A percentile compares a stretch with the other conserved stretches of the same genome.
These are phyloP conservation scores for Lepidium sativum DNA, from an alignment of 345 rosid species.

Conservation along the genomic window DNA sequence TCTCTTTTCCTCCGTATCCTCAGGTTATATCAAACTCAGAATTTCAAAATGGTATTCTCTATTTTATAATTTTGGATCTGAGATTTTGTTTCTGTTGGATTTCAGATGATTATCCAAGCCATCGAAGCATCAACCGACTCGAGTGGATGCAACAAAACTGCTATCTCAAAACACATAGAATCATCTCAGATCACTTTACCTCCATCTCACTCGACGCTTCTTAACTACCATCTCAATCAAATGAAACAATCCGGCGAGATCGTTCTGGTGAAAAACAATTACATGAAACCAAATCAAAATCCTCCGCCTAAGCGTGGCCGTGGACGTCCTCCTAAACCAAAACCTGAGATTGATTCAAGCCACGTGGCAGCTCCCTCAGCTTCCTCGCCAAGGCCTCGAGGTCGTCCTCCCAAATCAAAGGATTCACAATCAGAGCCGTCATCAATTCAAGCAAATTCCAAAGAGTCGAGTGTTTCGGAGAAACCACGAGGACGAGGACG, in stretches of 20 bases:
- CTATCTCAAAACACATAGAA: slow-evolving; percentile 60
- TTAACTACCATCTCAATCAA: slow-evolving; percentile 54
- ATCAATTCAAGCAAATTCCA: neutral
- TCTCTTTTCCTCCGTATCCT: slow-evolving; percentile 29
- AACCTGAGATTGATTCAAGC: slow-evolving; percentile 2
- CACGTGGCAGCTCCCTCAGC: slow-evolving; percentile 16
- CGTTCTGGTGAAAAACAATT: slow-evolving; percentile 56
- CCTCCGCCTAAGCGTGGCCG: slow-evolving; percentile 89
- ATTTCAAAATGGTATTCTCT: neutral
- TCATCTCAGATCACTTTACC: slow-evolving; percentile 43
- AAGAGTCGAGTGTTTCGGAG: slow-evolving; percentile 20
- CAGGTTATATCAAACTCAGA: slow-evolving; percentile 11
- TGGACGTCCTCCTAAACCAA: slow-evolving; percentile 82
- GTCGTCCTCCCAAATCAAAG: slow-evolving; percentile 60
- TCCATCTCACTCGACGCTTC: slow-evolving; percentile 46
- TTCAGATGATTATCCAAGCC: slow-evolving; percentile 69
- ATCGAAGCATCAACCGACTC: slow-evolving; percentile 47
- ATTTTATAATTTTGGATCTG: neutral
- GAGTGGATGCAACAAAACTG: slow-evolving; percentile 49
- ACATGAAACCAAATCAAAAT: slow-evolving; percentile 61
- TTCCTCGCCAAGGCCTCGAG: slow-evolving; percentile 55
- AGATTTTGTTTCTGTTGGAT: neutral
- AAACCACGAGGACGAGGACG: slow-evolving; percentile 71
- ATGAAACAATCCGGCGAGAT: slow-evolving; percentile 63
- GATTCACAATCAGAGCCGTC: slow-evolving; percentile 31